Evolutionary conservation across 768 basidiomycete genomes (phyloP).

Genomic region (Leccinellum luteum): DNA sequence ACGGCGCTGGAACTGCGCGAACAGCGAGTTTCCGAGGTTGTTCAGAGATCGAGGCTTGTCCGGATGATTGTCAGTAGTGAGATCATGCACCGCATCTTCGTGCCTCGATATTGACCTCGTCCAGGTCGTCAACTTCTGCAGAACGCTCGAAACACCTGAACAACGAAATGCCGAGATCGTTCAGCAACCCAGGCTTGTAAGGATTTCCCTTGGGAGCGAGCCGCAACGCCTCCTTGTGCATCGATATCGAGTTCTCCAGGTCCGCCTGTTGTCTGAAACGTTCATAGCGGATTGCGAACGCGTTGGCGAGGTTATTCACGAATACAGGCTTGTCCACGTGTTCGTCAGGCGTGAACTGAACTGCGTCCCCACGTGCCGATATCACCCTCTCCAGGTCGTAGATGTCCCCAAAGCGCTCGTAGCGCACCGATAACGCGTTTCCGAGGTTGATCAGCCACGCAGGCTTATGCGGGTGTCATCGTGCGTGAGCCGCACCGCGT

Average conservation of each 20-base stretch:
- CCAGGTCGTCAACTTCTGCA: background rate
- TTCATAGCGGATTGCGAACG: background rate
- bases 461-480: background rate
- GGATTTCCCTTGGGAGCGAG: background rate
- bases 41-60: background rate
- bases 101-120: background rate
- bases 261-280: background rate
- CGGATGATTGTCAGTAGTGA: background rate
- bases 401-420: background rate
- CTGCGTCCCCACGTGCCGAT: background rate
- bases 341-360: background rate
- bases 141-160: background rate
- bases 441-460: background rate
- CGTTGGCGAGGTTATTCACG: background rate
- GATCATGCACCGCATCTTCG: background rate
- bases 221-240: background rate
- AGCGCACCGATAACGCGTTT: background rate
- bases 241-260: background rate
- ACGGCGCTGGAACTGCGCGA: background rate
- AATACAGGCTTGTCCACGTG: background rate
- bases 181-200: background rate
- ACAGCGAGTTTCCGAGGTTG: background rate
- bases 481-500: background rate
- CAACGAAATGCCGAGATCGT: background rate
- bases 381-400: background rate